Percentiles rank a stretch among this genome's conserved stretches.
Evolutionary conservation across 192 early-diverging fungal species (phyloP).

Genomic region (Coemansia sp.): DNA sequence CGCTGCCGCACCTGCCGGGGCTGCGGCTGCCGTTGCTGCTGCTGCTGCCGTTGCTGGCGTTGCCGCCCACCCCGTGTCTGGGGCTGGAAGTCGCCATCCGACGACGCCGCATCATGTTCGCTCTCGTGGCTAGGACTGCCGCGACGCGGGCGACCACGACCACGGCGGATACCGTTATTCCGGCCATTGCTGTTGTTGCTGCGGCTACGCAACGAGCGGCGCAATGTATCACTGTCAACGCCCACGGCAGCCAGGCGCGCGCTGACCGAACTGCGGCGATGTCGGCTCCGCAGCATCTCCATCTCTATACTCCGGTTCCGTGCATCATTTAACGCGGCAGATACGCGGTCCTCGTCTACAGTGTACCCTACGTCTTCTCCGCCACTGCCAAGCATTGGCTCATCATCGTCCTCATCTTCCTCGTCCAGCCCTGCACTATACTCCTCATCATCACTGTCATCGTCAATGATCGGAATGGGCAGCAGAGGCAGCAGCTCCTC

Average conservation of each 20-base stretch:
- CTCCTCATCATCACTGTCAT: conserved; percentile 64
- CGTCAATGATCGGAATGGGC: conserved; percentile 57
- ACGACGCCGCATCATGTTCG: conserved; percentile 5
- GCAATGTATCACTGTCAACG: not conserved
- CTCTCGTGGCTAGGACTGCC: not conserved
- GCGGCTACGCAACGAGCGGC: not conserved
- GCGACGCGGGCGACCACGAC: not conserved
- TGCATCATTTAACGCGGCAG: conserved; percentile 2
- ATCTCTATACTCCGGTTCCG: conserved; percentile 29
- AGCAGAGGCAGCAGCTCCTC: conserved; percentile 51
- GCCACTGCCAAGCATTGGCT: conserved; percentile 2
- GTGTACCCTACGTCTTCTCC: not conserved
- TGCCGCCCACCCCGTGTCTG: not conserved
- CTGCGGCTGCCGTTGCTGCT: conserved; percentile 22
- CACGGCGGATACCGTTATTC: not conserved
- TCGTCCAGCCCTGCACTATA: conserved; percentile 56
- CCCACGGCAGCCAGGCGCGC: not conserved
- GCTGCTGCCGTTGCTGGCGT: conserved; percentile 5
- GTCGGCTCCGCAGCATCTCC: conserved; percentile 40
- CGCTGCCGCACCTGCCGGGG: conserved; percentile 30
- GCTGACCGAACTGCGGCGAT: conserved; percentile 13
- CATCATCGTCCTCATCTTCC: conserved; percentile 58
- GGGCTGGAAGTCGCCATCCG: conserved; percentile 45
- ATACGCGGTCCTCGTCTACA: conserved; percentile 1
- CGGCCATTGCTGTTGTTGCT: not conserved